Conservation (phyloP, 2,329 filamentous ascomycete genomes). For the Rutstroemia sp. region DNA sequence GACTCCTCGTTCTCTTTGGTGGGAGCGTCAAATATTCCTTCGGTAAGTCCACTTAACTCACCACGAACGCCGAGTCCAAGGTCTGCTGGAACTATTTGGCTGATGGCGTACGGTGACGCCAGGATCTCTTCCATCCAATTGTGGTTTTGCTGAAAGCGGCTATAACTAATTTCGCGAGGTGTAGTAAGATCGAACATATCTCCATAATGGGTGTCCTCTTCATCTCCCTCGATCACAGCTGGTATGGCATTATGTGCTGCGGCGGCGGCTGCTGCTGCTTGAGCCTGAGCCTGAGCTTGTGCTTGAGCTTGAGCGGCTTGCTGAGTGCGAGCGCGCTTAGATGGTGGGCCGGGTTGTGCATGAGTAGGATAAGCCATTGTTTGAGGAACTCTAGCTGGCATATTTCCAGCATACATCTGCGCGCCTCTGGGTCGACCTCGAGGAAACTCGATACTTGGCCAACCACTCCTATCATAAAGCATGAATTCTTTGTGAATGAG, state of each 20-base stretch:
- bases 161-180: conserved; percentile 79
- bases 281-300: not conserved
- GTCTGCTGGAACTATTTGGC: conserved; percentile 79
- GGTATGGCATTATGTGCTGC: conserved; percentile 11
- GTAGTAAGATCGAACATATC: conserved; percentile 88
- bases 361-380: conserved; percentile 56
- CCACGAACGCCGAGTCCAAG: conserved; percentile 80
- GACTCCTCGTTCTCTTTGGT: conserved; percentile 39
- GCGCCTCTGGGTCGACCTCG: conserved; percentile 36
- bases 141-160: conserved; percentile 88
- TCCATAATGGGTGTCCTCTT: conserved; percentile 78
- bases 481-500: conserved; percentile 90
- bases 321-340: conserved; percentile 40
- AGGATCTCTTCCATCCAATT: conserved; percentile 99
- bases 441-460: conserved; percentile 76
- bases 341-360: conserved; percentile 38
- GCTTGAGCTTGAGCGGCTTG: not conserved
- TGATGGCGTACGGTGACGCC: conserved; percentile 78
- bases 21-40: conserved; percentile 71
- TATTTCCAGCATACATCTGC: conserved; percentile 22
- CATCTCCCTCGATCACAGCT: conserved; percentile 46
- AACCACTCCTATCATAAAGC: conserved; percentile 80
- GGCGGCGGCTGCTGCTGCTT: conserved; percentile 16
- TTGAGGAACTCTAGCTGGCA: conserved; percentile 34
- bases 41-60: conserved; percentile 72